Evolutionary conservation across 129 eudicot species (phyloP), one percentile per base, ranked within the genome.

Genomic region (Lactuca saligna): DNA sequence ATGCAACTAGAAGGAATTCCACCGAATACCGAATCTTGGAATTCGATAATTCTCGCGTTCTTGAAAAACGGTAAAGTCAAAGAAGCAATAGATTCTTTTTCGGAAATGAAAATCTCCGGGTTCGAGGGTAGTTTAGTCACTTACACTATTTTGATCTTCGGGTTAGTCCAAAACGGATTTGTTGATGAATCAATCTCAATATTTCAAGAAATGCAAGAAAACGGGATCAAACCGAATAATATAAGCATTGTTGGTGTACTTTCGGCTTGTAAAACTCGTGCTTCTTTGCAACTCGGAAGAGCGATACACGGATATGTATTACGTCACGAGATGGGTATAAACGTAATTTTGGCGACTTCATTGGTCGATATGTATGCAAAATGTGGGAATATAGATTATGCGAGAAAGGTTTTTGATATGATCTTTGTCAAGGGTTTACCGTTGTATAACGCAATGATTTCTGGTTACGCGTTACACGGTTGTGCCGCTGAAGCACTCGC

Each of bases 311-410:
- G 88, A 62, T 80, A 80, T 57, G 70, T 88, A 25, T 54, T 59
- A 3, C 75, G 95, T 71, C 84, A 71, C 54, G 68, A 49, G 34
- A 61, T 79, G 54, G 61, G n/a, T 38, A 65, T 85, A 12, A 74
- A 82, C 29, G 69, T 54, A 37, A 73, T 76, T 49, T 68, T 91
- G 44, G 96, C 81, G 54, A 88, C 95, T 20, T 87, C 98, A 29
- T 74, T 88, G 29, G 79, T 88, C 25, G 86, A 88, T 48, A 91
- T 91, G 98, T 91, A 88, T 70, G 87, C 91, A 33, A 86, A 88
- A 76, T 91, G 98, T 61, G 98, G 96, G 63, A 82, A 73, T 39
- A 53, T 88, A 74, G 48, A 55, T 57, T 75, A 75, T 54, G 88
- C 96, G 3, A 69, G 69, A 75, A 68, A 54, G 65, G 80, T 91